phyloP scores from a whole-genome alignment of 768 basidiomycete species.

The Piloderma croceum region DNA sequence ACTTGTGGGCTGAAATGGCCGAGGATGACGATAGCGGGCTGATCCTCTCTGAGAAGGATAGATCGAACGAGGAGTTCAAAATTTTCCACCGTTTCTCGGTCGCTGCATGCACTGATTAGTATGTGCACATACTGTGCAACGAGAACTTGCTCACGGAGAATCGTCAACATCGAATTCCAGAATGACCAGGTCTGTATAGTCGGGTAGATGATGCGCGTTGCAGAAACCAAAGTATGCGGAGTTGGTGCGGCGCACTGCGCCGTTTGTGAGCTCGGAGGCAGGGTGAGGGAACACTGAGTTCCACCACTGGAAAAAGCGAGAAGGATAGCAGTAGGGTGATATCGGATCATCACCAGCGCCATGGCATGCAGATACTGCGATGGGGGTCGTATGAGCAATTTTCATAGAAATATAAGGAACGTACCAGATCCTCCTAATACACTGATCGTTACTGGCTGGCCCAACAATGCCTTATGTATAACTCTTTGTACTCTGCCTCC shows the following conservation, averaged over 20 bases:
- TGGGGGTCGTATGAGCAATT: not conserved
- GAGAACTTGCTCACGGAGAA: conserved; percentile 55
- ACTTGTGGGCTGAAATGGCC: conserved; percentile 91
- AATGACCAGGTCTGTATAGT: conserved; percentile 90
- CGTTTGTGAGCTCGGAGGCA: conserved; percentile 95
- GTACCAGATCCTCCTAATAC: conserved; percentile 84
- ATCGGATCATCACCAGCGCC: conserved; percentile 91
- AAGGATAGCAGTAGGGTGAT: conserved; percentile 81
- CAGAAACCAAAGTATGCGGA: conserved; percentile 96
- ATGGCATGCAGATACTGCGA: conserved; percentile 83
- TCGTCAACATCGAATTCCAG: conserved; percentile 94
- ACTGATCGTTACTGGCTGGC: conserved; percentile 84
- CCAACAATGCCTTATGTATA: conserved; percentile 76
- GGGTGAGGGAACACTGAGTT: conserved; percentile 97
- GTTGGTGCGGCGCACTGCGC: conserved; percentile 87
- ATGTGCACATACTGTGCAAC: not conserved
- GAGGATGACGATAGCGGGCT: conserved; percentile 89
- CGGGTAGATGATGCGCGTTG: conserved; percentile 88
- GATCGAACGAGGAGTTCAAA: conserved; percentile 93
- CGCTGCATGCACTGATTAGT: conserved; percentile 35
- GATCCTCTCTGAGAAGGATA: conserved; percentile 81
- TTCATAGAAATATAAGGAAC: conserved; percentile 15
- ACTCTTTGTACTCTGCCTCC: conserved; percentile 79
- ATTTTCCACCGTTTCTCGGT: conserved; percentile 65
- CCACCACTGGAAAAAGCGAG: conserved; percentile 97